Percentiles rank a stretch among this genome's conserved stretches.
Evolutionary conservation across 768 basidiomycete species (phyloP).

Genomic region (Collybia sp.): DNA sequence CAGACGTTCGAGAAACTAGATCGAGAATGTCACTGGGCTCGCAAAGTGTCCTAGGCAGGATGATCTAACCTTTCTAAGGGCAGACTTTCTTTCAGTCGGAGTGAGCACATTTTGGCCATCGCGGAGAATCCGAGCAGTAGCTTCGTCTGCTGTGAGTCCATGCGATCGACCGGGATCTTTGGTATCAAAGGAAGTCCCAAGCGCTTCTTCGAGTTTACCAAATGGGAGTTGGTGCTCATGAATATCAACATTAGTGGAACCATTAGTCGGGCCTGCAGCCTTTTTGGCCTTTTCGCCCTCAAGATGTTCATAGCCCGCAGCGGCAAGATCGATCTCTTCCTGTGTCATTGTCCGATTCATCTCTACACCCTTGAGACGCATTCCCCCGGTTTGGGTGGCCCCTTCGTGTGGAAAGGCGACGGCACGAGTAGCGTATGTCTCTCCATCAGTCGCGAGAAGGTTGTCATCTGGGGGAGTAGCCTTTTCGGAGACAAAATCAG

Average conservation of each 20-base stretch:
- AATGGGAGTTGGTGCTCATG: constrained; percentile 49
- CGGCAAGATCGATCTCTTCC: constrained; percentile 62
- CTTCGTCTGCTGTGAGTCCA: constrained; percentile 51
- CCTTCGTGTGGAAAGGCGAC: constrained; percentile 47
- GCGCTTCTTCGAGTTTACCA: constrained; percentile 28
- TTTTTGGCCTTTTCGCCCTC: constrained; percentile 36
- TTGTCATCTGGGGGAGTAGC: constrained; percentile 9
- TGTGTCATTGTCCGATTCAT: constrained; percentile 61
- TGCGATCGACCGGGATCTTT: constrained; percentile 46
- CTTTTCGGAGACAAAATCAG: constrained; percentile 8
- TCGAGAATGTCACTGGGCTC: constrained; percentile 1
- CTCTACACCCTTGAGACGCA: constrained; percentile 51
- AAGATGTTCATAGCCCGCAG: constrained; percentile 66
- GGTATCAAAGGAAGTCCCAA: constrained; percentile 46
- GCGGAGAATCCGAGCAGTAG: constrained; percentile 44
- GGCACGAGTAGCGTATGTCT: constrained; percentile 29
- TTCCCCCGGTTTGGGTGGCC: constrained; percentile 15
- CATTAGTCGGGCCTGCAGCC: constrained; percentile 13
- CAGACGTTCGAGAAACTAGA: constrained; percentile 59
- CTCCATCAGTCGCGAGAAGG: constrained; percentile 25
- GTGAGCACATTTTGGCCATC: constrained; percentile 63
- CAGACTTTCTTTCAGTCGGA: constrained; percentile 63
- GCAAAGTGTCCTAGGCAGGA: background rate
- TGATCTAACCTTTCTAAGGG: constrained; percentile 49
- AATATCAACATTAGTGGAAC: constrained; percentile 48